Evolutionary conservation across 73 alveolate genomes (phyloP).

Genomic region (Paramecium sexaurelia): DNA sequence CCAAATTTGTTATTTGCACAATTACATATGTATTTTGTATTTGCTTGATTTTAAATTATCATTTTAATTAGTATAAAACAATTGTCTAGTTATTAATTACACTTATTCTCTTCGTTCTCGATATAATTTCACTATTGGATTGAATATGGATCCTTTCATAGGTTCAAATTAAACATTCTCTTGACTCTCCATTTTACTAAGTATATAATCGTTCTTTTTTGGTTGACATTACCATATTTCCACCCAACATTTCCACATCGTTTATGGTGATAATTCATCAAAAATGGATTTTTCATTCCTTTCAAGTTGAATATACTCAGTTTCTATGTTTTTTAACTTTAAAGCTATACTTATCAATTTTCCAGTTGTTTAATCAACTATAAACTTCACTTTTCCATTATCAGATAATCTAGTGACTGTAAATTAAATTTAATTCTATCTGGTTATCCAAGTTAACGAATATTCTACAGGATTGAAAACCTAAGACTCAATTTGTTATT

Average conservation of each 20-base stretch:
- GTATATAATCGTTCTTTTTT: neutral
- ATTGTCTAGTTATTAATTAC: neutral
- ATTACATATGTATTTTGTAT: neutral
- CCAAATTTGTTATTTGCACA: neutral
- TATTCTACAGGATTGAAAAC: neutral
- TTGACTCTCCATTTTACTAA: neutral
- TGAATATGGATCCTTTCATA: neutral
- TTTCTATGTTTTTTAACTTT: neutral
- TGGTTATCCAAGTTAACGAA: neutral
- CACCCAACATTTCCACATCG: constrained; percentile 18
- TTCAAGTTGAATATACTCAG: neutral
- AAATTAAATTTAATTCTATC: neutral
- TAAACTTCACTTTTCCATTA: neutral
- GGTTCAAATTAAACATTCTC: neutral
- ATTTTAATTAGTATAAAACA: neutral
- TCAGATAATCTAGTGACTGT: neutral
- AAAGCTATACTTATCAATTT: neutral
- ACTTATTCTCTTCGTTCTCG: neutral
- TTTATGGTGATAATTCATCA: neutral
- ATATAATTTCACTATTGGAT: neutral
- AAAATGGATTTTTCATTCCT: neutral
- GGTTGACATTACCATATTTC: neutral
- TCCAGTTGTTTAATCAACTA: neutral
- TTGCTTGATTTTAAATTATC: neutral
- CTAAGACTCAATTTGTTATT: neutral